A percentile compares a stretch with the other conserved stretches of the same genome.
Evolutionary conservation across 441 rosid species (phyloP).

Genomic region (Populus hybrid): DNA sequence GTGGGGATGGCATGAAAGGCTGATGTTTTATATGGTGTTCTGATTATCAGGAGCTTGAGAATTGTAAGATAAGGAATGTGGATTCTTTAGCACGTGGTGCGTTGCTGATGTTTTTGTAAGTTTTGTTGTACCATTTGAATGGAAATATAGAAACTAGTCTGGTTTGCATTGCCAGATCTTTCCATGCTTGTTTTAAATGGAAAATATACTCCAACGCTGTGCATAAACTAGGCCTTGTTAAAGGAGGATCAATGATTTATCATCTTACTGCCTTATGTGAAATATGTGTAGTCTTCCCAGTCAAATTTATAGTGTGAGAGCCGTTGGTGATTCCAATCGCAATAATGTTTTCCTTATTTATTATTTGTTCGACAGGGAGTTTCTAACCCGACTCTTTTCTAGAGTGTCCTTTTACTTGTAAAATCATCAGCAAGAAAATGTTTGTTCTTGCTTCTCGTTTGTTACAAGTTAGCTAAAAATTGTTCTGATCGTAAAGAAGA

Average conservation of each 20-base stretch:
- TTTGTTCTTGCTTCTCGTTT: neutral
- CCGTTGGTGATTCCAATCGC: too few species aligned
- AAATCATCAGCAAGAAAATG: neutral
- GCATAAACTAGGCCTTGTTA: neutral
- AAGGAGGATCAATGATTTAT: neutral
- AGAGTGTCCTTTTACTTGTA: neutral
- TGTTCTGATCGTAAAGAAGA: neutral
- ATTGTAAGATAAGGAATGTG: conserved; percentile 10
- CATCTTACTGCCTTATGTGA: too few species aligned
- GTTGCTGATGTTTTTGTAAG: conserved; percentile 10
- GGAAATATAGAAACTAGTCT: conserved; percentile 16
- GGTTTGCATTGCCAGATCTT: neutral
- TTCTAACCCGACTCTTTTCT: neutral
- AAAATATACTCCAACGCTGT: neutral
- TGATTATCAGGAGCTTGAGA: conserved; percentile 10
- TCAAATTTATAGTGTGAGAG: too few species aligned
- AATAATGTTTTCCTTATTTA: too few species aligned
- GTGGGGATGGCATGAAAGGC: neutral
- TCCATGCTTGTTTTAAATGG: neutral
- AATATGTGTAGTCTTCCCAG: too few species aligned
- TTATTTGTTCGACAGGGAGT: neutral
- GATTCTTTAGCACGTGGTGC: neutral
- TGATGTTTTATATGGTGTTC: conserved; percentile 15
- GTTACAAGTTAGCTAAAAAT: neutral
- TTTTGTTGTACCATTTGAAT: conserved; percentile 19